Conservation (phyloP, 2,329 filamentous ascomycete genomes). For the Emydomyces testavorans region DNA sequence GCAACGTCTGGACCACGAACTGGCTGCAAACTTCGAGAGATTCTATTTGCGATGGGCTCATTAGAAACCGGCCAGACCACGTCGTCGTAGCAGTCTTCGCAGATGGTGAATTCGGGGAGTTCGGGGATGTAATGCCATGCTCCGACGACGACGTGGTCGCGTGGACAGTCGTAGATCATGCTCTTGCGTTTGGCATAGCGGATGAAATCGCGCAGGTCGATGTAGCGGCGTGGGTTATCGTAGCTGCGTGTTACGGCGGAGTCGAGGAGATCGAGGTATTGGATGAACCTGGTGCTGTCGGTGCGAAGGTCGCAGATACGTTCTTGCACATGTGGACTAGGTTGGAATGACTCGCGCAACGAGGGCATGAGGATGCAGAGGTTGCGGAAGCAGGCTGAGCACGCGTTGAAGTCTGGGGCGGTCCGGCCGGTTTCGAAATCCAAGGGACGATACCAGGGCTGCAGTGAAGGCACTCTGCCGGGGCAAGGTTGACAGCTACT, state of each 20-base stretch:
- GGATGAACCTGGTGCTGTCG: slow-evolving; percentile 44
- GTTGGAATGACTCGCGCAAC: slow-evolving; percentile 53
- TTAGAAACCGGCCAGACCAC: slow-evolving; percentile 59
- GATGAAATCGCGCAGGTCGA: slow-evolving; percentile 51
- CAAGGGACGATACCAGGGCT: slow-evolving; percentile 64
- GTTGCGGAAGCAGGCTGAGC: slow-evolving; percentile 59
- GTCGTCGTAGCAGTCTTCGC: slow-evolving; percentile 73
- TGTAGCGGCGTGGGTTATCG: slow-evolving; percentile 26
- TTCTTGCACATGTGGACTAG: slow-evolving; percentile 37
- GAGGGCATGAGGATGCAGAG: slow-evolving; percentile 63
- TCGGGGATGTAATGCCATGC: slow-evolving; percentile 69
- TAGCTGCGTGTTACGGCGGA: slow-evolving; percentile 38
- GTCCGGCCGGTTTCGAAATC: slow-evolving; percentile 54
- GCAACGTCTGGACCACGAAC: slow-evolving; percentile 53
- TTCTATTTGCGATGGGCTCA: slow-evolving; percentile 43
- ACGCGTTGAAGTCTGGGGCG: slow-evolving; percentile 62
- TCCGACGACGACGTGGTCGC: slow-evolving; percentile 51
- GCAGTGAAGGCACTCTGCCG: slow-evolving; percentile 44
- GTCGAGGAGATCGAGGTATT: slow-evolving; percentile 47
- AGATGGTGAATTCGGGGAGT: slow-evolving; percentile 69
- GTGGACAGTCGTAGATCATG: slow-evolving; percentile 51
- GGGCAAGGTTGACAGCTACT: slow-evolving; percentile 48
- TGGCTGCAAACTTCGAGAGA: slow-evolving; percentile 28
- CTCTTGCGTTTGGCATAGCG: slow-evolving; percentile 51
- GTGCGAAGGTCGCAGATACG: slow-evolving; percentile 61